Evolutionary conservation across 129 eudicot species (phyloP).

Genomic region (Artemisia annua): DNA sequence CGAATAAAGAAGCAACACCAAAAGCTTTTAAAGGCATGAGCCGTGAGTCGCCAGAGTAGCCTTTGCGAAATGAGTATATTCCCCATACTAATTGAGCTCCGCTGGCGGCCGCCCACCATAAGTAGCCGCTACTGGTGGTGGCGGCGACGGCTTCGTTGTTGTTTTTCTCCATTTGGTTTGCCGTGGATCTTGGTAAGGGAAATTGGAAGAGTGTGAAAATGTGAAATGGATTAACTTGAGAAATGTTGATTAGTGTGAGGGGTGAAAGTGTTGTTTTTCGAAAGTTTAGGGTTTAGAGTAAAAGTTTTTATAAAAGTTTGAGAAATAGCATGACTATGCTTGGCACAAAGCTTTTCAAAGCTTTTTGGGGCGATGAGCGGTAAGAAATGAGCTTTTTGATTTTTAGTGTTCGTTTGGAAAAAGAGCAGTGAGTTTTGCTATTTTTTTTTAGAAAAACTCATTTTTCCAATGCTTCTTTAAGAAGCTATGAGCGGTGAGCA

Average conservation of each 20-base stretch:
- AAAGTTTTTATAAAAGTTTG: too few relatives aligned
- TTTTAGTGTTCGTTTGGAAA: too few relatives aligned
- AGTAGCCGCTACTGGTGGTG: constrained; percentile 30
- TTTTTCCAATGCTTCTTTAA: too few relatives aligned
- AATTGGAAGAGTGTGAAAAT: neutral
- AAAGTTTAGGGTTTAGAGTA: neutral
- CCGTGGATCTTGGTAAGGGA: constrained; percentile 5
- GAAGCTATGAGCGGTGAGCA: too few relatives aligned
- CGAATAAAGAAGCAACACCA: constrained; percentile 79
- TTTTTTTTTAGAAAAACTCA: too few relatives aligned
- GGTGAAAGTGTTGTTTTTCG: neutral
- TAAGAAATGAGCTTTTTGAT: too few relatives aligned
- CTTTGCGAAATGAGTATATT: constrained; percentile 47
- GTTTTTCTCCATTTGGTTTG: constrained; percentile 36
- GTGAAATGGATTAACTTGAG: neutral
- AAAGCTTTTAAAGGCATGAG: constrained; percentile 93
- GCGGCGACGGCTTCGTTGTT: constrained; percentile 27
- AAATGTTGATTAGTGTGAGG: neutral
- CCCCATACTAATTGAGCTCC: constrained; percentile 62
- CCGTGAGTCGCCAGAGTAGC: constrained; percentile 58
- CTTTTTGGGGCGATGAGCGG: too few relatives aligned
- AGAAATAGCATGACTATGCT: too few relatives aligned
- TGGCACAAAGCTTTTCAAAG: too few relatives aligned
- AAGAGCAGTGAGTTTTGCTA: too few relatives aligned
- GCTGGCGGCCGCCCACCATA: constrained; percentile 82